A percentile compares a stretch with the other conserved stretches of the same genome.
Evolutionary conservation across 1,139 yeast species (phyloP).

Genomic region (Zygoascus sp.): DNA sequence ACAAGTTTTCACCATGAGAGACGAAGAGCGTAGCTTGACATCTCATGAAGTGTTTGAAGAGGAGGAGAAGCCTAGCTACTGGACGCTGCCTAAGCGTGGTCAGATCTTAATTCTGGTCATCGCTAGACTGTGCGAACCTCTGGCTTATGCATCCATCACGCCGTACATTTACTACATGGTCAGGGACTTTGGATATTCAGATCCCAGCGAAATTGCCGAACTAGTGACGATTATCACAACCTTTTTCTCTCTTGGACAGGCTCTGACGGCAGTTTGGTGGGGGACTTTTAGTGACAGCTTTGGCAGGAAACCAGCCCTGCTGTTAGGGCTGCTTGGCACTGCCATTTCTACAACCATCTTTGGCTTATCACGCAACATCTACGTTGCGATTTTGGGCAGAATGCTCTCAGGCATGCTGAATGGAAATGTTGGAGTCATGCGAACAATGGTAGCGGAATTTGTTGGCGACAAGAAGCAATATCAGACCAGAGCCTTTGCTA

Average conservation of each 20-base stretch:
- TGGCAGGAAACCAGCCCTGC: slow-evolving; percentile 52
- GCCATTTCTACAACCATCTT: slow-evolving; percentile 44
- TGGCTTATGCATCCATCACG: slow-evolving; percentile 56
- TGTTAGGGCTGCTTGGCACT: slow-evolving; percentile 51
- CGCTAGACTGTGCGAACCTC: slow-evolving; percentile 52
- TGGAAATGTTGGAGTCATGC: slow-evolving; percentile 56
- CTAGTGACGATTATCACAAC: slow-evolving; percentile 46
- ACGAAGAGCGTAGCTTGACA: background rate
- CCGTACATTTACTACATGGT: slow-evolving; percentile 64
- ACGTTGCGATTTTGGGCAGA: slow-evolving; percentile 50
- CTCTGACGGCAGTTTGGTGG: slow-evolving; percentile 54
- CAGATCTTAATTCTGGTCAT: slow-evolving; percentile 28
- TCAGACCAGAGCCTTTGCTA: slow-evolving; percentile 57
- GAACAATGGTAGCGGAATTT: slow-evolving; percentile 58
- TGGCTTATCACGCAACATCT: slow-evolving; percentile 50
- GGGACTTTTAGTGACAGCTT: slow-evolving; percentile 49
- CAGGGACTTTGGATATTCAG: slow-evolving; percentile 50
- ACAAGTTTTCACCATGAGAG: background rate
- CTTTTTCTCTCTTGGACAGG: slow-evolving; percentile 52
- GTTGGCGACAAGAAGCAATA: slow-evolving; percentile 48
- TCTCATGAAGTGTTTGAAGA: background rate
- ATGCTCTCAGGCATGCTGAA: slow-evolving; percentile 51
- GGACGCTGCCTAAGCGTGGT: slow-evolving; percentile 28
- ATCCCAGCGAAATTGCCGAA: slow-evolving; percentile 49
- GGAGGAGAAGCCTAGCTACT: slow-evolving; percentile 24